phyloP scores from a whole-genome alignment of 2,329 filamentous ascomycete genomes.

The Fusarium cyanostomum region DNA sequence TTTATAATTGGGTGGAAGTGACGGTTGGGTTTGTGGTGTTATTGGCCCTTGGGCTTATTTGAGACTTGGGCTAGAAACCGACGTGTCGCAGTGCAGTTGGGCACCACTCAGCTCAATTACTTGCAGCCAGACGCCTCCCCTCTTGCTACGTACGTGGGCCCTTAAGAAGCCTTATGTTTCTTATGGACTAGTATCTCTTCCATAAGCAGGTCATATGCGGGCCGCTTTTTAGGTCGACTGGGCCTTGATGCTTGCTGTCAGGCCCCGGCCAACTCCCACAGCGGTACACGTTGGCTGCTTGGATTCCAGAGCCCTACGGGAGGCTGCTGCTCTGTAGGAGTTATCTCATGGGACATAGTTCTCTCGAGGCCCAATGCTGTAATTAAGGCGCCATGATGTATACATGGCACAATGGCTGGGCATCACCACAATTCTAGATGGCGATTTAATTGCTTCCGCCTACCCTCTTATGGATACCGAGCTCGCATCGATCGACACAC shows the following conservation, averaged over 20 bases:
- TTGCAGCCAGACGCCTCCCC: slow-evolving; percentile 20
- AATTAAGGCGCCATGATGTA: slow-evolving; percentile 5
- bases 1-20: slow-evolving; percentile 25
- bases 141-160: slow-evolving; percentile 30
- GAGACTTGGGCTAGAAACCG: slow-evolving; percentile 2
- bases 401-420: background rate
- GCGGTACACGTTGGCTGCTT: slow-evolving; percentile 5
- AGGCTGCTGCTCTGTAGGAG: slow-evolving; percentile 5
- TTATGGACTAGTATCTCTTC: slow-evolving; percentile 23
- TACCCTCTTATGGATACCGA: slow-evolving; percentile 39
- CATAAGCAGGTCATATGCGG: slow-evolving; percentile 28
- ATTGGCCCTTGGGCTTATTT: slow-evolving; percentile 9
- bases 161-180: slow-evolving; percentile 18
- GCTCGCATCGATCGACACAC: slow-evolving; percentile 31
- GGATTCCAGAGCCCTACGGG: slow-evolving; percentile 15
- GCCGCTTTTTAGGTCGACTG: slow-evolving; percentile 13
- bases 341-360: background rate
- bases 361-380: slow-evolving; percentile 15
- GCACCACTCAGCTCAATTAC: slow-evolving; percentile 7
- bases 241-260: slow-evolving; percentile 1
- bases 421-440: background rate
- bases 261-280: background rate
- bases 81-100: slow-evolving; percentile 32
- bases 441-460: slow-evolving; percentile 32
- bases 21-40: slow-evolving; percentile 20